A percentile compares a stretch with the other conserved stretches of the same genome.
Conservation (phyloP, 2,329 filamentous ascomycete species). For the Diaporthe vexans region DNA sequence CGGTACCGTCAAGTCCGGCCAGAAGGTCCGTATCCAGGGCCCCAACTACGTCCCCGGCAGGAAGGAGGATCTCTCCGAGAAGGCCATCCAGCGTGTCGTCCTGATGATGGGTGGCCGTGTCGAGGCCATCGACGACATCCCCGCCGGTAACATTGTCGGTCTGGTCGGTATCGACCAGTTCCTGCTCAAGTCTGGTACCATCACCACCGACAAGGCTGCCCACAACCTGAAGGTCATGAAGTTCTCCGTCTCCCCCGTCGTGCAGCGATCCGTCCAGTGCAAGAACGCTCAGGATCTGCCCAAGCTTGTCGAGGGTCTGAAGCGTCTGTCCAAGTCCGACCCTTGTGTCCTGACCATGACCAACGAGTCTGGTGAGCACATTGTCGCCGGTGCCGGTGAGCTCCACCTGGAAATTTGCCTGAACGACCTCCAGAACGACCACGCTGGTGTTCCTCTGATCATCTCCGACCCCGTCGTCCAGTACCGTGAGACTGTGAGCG, state of each 20-base stretch:
- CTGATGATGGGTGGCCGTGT: constrained; percentile 99
- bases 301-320: constrained; percentile 99
- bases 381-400: constrained; percentile 99
- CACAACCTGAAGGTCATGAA: constrained; percentile 99
- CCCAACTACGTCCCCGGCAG: constrained; percentile 98
- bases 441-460: constrained; percentile 97
- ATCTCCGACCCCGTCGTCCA: constrained; percentile 98
- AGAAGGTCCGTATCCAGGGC: constrained; percentile 99
- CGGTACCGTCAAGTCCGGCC: constrained; percentile 96
- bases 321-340: constrained; percentile 99
- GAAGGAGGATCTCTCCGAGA: constrained; percentile 99
- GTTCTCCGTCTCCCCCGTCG: constrained; percentile 99
- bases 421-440: constrained; percentile 99
- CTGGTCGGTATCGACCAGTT: constrained; percentile 99
- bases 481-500: constrained; percentile 96
- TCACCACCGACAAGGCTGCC: constrained; percentile 95
- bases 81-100: constrained; percentile 99
- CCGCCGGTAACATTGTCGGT: constrained; percentile 99
- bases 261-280: constrained; percentile 98
- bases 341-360: constrained; percentile 96
- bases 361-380: constrained; percentile 95
- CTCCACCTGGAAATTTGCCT: constrained; percentile 99
- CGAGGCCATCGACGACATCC: constrained; percentile 98
- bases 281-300: constrained; percentile 99
- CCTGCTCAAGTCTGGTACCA: constrained; percentile 99